Base-by-base conservation (phyloP, 139 green algal species). In the Raphidocelis subcapitata region DNA sequence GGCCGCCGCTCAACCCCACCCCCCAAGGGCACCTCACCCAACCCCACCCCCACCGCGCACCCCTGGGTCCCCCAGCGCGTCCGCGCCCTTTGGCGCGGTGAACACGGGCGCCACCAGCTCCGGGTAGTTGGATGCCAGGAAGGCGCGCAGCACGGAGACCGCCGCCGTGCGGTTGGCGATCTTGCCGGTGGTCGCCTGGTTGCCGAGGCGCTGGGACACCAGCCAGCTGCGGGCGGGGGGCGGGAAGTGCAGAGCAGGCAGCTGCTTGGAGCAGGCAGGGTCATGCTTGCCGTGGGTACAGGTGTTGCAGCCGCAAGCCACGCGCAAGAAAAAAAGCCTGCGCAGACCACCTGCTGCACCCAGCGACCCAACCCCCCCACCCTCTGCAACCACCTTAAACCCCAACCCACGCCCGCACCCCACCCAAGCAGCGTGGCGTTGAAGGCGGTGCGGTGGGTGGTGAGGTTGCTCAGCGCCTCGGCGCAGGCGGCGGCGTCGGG, bases 31-130 rank as follows among this genome's bases (percentile, higher is more conserved):
- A n/a, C n/a, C n/a, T n/a, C n/a, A n/a, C n/a, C n/a, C n/a, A n/a
- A n/a, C n/a, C 72, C 61, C 14, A 61, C 52, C n/a, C 51, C 31
- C 51, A 73, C 18, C 0, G 51, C 41, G 41, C 73, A 54, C 21
- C 57, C 15, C 44, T 51, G 57, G 36, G 1, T 14, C 29, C 29
- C 31, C 3, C 3, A 62, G 59, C 20, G 76, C 64, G 18, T 75
- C 54, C 20, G 69, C 72, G 49, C 82, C 82, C 2, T 3, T 49
- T 5, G 82, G 78, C 1, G 46, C 35, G 21, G 20, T 75, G 75
- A 77, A 86, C 12, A 85, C 57, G 23, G 66, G 69, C 8, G 56
- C 24, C 1, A 83, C 56, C 10, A 89, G 80, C 77, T 89, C 84
- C 0, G 69, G 75, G 20, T 55, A 44, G 18, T 72, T 79, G 52